These are phyloP conservation scores for Phytophthora nicotianae DNA, from an alignment of 352 stramenopile genomes.

Conservation along the genomic window DNA sequence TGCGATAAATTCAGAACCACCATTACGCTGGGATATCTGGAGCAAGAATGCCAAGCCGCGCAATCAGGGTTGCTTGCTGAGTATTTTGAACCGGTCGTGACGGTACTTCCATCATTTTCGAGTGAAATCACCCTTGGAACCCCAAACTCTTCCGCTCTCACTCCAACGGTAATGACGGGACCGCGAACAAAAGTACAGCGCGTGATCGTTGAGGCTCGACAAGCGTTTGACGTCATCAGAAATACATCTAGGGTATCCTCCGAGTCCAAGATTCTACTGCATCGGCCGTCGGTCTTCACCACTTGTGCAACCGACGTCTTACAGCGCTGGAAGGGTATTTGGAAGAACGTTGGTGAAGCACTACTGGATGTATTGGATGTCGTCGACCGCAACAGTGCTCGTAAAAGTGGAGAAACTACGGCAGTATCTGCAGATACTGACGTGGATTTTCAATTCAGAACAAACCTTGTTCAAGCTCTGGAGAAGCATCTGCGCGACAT, in stretches of 20 bases:
- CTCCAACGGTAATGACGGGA: slow-evolving; percentile 2
- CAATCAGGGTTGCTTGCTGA: slow-evolving; percentile 53
- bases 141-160: background rate
- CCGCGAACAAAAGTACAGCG: slow-evolving; percentile 45
- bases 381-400: slow-evolving; percentile 16
- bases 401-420: slow-evolving; percentile 4
- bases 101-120: slow-evolving; percentile 43
- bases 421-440: slow-evolving; percentile 4
- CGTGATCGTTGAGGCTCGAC: slow-evolving; percentile 54
- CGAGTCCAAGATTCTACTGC: slow-evolving; percentile 69
- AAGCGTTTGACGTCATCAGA: slow-evolving; percentile 59
- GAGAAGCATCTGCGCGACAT: slow-evolving; percentile 53
- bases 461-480: slow-evolving; percentile 43
- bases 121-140: slow-evolving; percentile 27
- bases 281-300: slow-evolving; percentile 54
- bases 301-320: slow-evolving; percentile 51
- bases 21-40: slow-evolving; percentile 66
- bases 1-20: slow-evolving; percentile 66
- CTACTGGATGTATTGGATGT: slow-evolving; percentile 54
- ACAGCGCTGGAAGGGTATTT: slow-evolving; percentile 55
- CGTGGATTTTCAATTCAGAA: slow-evolving; percentile 29
- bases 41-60: slow-evolving; percentile 41
- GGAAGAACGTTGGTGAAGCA: slow-evolving; percentile 50
- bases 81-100: slow-evolving; percentile 67
- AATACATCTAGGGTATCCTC: slow-evolving; percentile 76